Evolutionary conservation across 2,329 filamentous ascomycete genomes (phyloP), one percentile per base, ranked within the genome.

Genomic region (Colletotrichum endophyticum): DNA sequence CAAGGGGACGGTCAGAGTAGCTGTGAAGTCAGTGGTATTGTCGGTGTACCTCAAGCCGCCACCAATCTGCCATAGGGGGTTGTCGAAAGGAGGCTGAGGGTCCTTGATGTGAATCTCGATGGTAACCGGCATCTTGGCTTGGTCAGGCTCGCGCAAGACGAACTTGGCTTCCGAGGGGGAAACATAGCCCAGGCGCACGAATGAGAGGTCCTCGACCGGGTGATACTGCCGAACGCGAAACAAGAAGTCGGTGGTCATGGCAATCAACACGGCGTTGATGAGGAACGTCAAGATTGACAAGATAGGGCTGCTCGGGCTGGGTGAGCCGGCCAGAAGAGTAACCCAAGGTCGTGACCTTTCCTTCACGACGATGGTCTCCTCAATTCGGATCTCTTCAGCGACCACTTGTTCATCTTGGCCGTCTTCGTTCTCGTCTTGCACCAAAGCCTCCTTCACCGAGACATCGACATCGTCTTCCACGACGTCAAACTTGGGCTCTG

Each of bases 101-200:
- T 91, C 87, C 80, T 91, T 90, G 80, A 90, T 84, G 70, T 90
- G 89, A 71, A 93, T 92, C 67, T 94, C 93, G 12, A 97, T 87
- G 1, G 89, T 92, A n/a, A 98, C 85, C 0, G 96, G 96, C 82
- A 98, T 90, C 80, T 94, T 92, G 39, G 90, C 83, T 68, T 91
- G 88, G 79, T 98, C 91, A 1, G 97, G 95, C 84, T 99, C 97
- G 73, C 97, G 92, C 63, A 99, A 89, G 32, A 99, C 87, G 53
- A 99, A 89, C 77, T 92, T 96, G 27, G 96, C 97, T 72, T 94
- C 94, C 0, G 89, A 91, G 22, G 95, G 91, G 6, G 96, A 98
- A 32, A 99, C 94, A 83, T 96, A 96, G 30, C 97, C 97, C 19
- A 98, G 88, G 11, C 97, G 91, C 56, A 95, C 95, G 83, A 99